Conservation (phyloP, 176 grass and related monocot genomes). For the Elymus sibiricus region DNA sequence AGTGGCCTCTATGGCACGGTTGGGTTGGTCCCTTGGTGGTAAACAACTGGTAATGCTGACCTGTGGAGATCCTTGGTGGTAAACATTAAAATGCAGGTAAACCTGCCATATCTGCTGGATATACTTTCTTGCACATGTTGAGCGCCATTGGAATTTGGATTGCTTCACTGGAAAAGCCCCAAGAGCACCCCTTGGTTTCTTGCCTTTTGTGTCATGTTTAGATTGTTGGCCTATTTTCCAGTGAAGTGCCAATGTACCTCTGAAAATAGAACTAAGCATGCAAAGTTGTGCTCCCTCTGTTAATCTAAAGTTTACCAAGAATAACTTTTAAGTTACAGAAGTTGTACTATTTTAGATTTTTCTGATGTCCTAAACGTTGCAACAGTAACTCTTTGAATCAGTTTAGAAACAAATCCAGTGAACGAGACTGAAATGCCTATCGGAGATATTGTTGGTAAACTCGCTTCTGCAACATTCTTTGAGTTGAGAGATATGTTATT, state of each 20-base stretch:
- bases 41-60: no score
- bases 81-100: slow-evolving; percentile 42
- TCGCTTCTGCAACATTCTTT: neutral
- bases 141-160: neutral
- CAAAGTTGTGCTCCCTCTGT: no score
- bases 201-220: no score
- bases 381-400: neutral
- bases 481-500: neutral
- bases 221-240: no score
- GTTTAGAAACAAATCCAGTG: neutral
- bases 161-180: neutral
- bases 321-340: no score
- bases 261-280: neutral
- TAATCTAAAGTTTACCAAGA: no score
- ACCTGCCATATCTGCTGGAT: neutral
- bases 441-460: neutral
- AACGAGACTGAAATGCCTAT: neutral
- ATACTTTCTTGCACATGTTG: neutral
- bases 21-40: no score
- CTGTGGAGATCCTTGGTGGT: no score
- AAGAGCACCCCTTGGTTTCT: neutral
- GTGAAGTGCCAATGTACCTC: neutral
- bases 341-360: neutral
- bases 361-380: neutral
- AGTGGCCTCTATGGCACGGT: no score